phyloP scores from a whole-genome alignment of 2,329 filamentous ascomycete species.

The Sordariomycetes sp. region DNA sequence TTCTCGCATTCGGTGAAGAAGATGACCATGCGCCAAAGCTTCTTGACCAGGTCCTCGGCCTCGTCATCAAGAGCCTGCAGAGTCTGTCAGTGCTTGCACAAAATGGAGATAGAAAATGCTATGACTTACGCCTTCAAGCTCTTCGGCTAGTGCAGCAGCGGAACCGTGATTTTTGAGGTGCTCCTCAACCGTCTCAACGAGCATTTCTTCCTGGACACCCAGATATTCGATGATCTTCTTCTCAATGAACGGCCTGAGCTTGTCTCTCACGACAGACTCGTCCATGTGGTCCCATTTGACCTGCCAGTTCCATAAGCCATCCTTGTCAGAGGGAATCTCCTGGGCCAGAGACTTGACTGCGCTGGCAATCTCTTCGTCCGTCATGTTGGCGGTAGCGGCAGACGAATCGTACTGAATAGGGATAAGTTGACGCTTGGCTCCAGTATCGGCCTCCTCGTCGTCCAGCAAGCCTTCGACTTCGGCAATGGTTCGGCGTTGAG shows the following conservation, averaged over 20 bases:
- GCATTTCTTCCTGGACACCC: slow-evolving; percentile 89
- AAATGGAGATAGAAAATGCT: slow-evolving; percentile 1
- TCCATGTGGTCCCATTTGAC: slow-evolving; percentile 91
- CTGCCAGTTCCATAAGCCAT: slow-evolving; percentile 83
- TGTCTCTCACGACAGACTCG: slow-evolving; percentile 69
- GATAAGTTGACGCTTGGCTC: slow-evolving; percentile 65
- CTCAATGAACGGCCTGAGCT: slow-evolving; percentile 89
- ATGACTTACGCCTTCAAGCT: slow-evolving; percentile 70
- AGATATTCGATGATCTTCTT: slow-evolving; percentile 97
- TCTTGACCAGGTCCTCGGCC: slow-evolving; percentile 87
- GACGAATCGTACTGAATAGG: slow-evolving; percentile 74
- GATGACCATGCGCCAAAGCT: slow-evolving; percentile 96
- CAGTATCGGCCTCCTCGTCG: slow-evolving; percentile 77
- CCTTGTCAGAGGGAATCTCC: slow-evolving; percentile 82
- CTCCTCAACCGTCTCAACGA: slow-evolving; percentile 87
- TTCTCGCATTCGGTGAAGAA: slow-evolving; percentile 97
- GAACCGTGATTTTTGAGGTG: slow-evolving; percentile 68
- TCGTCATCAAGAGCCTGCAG: slow-evolving; percentile 81
- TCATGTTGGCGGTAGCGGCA: slow-evolving; percentile 53
- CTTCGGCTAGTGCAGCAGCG: slow-evolving; percentile 74
- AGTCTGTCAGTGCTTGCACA: slow-evolving; percentile 16
- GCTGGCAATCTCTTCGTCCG: slow-evolving; percentile 79
- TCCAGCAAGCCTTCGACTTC: slow-evolving; percentile 93
- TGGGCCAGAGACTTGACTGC: slow-evolving; percentile 74
- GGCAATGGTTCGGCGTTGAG: slow-evolving; percentile 69